These are phyloP conservation scores for Tripidium arundinaceum DNA, from an alignment of 202 grass and related monocot species.

Conservation along the genomic window DNA sequence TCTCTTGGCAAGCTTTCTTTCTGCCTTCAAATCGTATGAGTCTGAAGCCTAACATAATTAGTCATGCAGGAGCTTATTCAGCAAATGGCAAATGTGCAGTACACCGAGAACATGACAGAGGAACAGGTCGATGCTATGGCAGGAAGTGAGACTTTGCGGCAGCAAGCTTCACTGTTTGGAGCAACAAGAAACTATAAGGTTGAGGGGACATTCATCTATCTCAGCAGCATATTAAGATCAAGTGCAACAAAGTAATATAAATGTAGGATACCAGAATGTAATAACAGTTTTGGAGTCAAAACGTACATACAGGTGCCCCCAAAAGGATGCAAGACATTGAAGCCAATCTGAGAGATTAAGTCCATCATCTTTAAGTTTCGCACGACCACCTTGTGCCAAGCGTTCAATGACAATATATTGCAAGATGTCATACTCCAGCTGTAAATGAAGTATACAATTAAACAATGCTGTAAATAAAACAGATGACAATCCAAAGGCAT, in stretches of 20 bases:
- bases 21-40: constrained; percentile 16
- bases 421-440: constrained; percentile 98
- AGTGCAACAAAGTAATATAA: neutral
- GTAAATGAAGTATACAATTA: constrained; percentile 35
- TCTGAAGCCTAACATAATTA: constrained; percentile 14
- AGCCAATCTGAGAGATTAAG: constrained; percentile 99
- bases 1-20: constrained; percentile 36
- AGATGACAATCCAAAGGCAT: constrained; percentile 20
- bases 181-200: constrained; percentile 93
- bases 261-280: constrained; percentile 11
- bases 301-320: constrained; percentile 83
- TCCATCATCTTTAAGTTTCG: constrained; percentile 96
- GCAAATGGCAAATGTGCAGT: constrained; percentile 99
- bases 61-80: constrained; percentile 87
- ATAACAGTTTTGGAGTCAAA: constrained; percentile 22
- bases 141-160: constrained; percentile 85
- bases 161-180: constrained; percentile 83
- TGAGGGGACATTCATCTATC: constrained; percentile 13
- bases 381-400: constrained; percentile 84
- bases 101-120: constrained; percentile 97
- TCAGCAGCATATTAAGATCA: constrained; percentile 14
- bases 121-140: constrained; percentile 98
- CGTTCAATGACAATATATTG: constrained; percentile 99
- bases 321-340: constrained; percentile 98
- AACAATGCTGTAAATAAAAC: constrained; percentile 10